Base-by-base conservation (phyloP, 106 monocot genomes). In the Posidonia australis region DNA sequence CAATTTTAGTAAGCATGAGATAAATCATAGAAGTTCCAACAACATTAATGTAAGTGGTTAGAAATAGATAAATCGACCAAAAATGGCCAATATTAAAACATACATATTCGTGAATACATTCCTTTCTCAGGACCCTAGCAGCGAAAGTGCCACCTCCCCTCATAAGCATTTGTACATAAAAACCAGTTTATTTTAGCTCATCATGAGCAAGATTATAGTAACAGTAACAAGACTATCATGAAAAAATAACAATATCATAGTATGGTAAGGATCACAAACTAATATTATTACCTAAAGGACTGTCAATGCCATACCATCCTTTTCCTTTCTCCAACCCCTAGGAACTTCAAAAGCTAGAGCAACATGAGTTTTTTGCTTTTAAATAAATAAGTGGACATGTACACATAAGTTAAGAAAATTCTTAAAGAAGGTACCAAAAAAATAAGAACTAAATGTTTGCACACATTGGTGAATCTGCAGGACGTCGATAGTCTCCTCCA, bases 71-170 rank as follows among this genome's bases (percentile, higher is more conserved):
- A n/a, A n/a, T n/a, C n/a, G n/a, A n/a, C n/a, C n/a, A n/a, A n/a
- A n/a, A n/a, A n/a, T n/a, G n/a, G n/a, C n/a, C n/a, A n/a, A n/a
- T n/a, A n/a, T n/a, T n/a, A n/a, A n/a, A n/a, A n/a, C n/a, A n/a
- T n/a, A n/a, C n/a, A n/a, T n/a, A n/a, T n/a, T 12, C 25, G 76
- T 46, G 86, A 86, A 74, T 82, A 68, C 79, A 86, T 82, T 30
- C 86, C 86, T 72, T 86, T 86, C 27, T 82, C 86, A 28, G 79
- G 86, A 28, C 82, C 52, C 86, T 82, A 67, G 79, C 73, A 67
- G 82, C 82, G 55, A 82, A 86, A 32, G 79, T 77, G 30, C 86
- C 82, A 58, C 86, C 86, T 12, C 86, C 86, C 58, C 86, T 82
- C 82, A 86, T 79, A 65, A 86, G 76, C 62, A 79, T 82, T 79